Percentiles rank a stretch among this genome's conserved stretches.
phyloP scores from a whole-genome alignment of 495 filamentous ascomycete species.

The Penicillium manginii region DNA sequence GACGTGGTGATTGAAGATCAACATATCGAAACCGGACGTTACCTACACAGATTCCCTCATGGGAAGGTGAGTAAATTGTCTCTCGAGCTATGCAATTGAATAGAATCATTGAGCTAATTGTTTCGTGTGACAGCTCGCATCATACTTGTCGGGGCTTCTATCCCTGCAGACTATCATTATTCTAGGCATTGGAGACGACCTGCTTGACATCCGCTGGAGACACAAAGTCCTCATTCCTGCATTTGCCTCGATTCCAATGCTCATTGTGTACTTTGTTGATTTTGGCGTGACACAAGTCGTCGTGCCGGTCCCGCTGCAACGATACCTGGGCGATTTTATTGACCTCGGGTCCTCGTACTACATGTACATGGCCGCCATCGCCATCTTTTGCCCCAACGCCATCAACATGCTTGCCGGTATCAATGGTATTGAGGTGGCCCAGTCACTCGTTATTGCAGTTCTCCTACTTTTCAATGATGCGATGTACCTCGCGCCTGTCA shows the following conservation, averaged over 20 bases:
- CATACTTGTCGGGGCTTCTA: constrained; percentile 91
- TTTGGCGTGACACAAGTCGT: constrained; percentile 96
- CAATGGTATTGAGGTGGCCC: constrained; percentile 95
- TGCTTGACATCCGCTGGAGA: constrained; percentile 98
- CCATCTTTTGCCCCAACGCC: constrained; percentile 96
- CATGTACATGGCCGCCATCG: constrained; percentile 89
- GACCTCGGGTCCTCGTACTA: constrained; percentile 93
- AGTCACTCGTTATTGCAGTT: constrained; percentile 87
- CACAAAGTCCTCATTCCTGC: constrained; percentile 98
- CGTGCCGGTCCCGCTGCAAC: constrained; percentile 79
- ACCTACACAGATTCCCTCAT: constrained; percentile 90
- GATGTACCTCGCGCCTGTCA: constrained; percentile 63
- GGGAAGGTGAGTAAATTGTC: constrained; percentile 67
- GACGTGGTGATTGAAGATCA: constrained; percentile 72
- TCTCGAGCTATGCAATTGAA: neutral
- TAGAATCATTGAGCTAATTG: neutral
- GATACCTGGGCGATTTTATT: constrained; percentile 78
- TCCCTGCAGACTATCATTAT: constrained; percentile 87
- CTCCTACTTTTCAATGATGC: constrained; percentile 89
- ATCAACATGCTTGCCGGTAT: constrained; percentile 99
- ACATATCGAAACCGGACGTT: constrained; percentile 74
- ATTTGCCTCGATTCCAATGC: constrained; percentile 89
- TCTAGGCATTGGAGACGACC: constrained; percentile 91
- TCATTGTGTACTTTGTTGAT: constrained; percentile 97
- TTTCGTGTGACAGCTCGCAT: constrained; percentile 68